phyloP scores from a whole-genome alignment of 208 protist species.

The Crithidia expoeki region DNA sequence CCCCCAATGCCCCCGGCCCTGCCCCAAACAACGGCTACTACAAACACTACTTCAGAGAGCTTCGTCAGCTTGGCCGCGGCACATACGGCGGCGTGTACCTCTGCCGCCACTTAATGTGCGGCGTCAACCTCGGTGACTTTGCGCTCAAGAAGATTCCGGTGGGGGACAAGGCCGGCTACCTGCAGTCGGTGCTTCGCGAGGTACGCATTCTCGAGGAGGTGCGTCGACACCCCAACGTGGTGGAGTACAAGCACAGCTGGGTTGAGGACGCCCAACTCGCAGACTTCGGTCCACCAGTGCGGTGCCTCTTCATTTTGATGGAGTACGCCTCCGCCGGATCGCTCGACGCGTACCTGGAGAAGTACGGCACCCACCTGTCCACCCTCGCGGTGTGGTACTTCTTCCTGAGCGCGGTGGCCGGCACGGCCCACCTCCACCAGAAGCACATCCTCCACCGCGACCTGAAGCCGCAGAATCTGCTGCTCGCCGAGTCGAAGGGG shows the following conservation, averaged over 20 bases:
- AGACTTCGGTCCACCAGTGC: slow-evolving; percentile 90
- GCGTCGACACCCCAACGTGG: slow-evolving; percentile 84
- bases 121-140: slow-evolving; percentile 79
- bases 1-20: slow-evolving; percentile 14
- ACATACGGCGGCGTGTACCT: slow-evolving; percentile 89
- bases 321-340: slow-evolving; percentile 89
- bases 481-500: slow-evolving; percentile 58
- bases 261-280: slow-evolving; percentile 80
- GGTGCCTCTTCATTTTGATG: slow-evolving; percentile 92
- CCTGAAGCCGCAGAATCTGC: slow-evolving; percentile 89
- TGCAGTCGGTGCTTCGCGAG: slow-evolving; percentile 82
- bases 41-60: slow-evolving; percentile 80
- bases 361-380: slow-evolving; percentile 65
- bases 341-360: slow-evolving; percentile 82
- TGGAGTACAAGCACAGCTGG: slow-evolving; percentile 93
- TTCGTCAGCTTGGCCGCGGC: slow-evolving; percentile 82
- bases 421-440: slow-evolving; percentile 77
- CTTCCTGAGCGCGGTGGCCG: slow-evolving; percentile 82
- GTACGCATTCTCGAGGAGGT: slow-evolving; percentile 88
- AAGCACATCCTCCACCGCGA: slow-evolving; percentile 90
- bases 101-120: slow-evolving; percentile 85
- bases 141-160: slow-evolving; percentile 93
- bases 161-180: slow-evolving; percentile 78
- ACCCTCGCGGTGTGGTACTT: slow-evolving; percentile 91
- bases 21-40: slow-evolving; percentile 71